phyloP scores from a whole-genome alignment of 2,329 filamentous ascomycete genomes.

The Leptosphaerulina australis region DNA sequence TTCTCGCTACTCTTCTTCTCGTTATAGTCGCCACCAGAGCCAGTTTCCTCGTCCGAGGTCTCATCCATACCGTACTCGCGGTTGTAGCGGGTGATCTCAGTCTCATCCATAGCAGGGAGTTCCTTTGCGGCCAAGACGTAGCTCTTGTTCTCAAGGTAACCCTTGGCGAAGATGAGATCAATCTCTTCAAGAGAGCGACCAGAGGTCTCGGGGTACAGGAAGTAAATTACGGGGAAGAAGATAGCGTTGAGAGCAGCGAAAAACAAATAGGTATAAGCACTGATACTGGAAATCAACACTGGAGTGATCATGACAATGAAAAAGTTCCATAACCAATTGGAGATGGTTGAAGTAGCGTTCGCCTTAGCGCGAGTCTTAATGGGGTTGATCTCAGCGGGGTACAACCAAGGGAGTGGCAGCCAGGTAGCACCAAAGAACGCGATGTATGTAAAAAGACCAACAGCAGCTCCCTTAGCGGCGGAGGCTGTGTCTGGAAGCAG shows the following conservation, averaged over 20 bases:
- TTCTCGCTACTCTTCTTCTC: constrained; percentile 31
- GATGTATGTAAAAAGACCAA: constrained; percentile 72
- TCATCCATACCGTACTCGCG: constrained; percentile 43
- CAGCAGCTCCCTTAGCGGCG: constrained; percentile 58
- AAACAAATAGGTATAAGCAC: constrained; percentile 53
- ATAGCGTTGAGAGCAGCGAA: constrained; percentile 60
- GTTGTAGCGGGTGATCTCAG: constrained; percentile 42
- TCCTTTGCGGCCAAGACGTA: constrained; percentile 48
- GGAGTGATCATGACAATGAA: constrained; percentile 54
- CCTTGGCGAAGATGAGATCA: constrained; percentile 56
- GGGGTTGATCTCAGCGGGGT: constrained; percentile 59
- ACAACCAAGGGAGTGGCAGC: constrained; percentile 67
- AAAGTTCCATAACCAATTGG: constrained; percentile 62
- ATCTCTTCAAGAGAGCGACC: constrained; percentile 60
- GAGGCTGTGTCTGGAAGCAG: constrained; percentile 46
- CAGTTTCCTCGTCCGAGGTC: constrained; percentile 41
- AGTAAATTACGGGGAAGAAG: constrained; percentile 60
- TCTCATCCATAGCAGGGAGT: constrained; percentile 43
- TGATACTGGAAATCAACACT: constrained; percentile 46
- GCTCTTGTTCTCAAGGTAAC: constrained; percentile 43
- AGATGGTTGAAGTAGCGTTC: constrained; percentile 60
- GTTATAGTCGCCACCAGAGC: constrained; percentile 33
- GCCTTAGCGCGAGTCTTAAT: constrained; percentile 63
- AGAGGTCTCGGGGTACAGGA: constrained; percentile 63
- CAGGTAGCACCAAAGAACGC: constrained; percentile 71